Evolutionary conservation across 441 rosid genomes (phyloP), one percentile per base, ranked within the genome.

Genomic region (Populus hybrid): DNA sequence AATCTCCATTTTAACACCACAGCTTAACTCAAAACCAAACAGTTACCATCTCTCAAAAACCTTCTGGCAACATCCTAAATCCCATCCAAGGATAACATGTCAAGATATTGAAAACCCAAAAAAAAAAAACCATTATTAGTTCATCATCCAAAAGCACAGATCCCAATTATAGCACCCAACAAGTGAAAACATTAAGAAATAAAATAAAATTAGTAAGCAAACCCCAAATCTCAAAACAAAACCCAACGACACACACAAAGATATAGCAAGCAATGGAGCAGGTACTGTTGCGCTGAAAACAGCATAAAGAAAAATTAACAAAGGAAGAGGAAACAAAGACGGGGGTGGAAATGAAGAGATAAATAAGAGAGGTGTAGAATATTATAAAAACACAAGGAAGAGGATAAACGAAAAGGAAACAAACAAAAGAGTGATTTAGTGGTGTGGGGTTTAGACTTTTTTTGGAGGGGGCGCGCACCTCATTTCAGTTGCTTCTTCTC

Each of bases 1-100:
- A 79, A 82, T 76, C 16, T 89, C 82, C 79, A 84, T 90, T 83
- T 89, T 68, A 71, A 71, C 74, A 71, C 70, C 77, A 68, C 74
- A 78, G 80, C 77, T 88, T 91, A 92, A 87, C 85, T 73, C 94
- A 68, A 79, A 45, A 59, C 78, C 73, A 61, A 82, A 89, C 85
- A 83, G 50, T 80, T 73, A 79, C 18, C 73, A 65, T 69, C 78
- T 64, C 40, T 28, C 72, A 68, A 31, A 74, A 84, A 72, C 74
- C 84, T 82, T 73, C 2, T 77, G 76, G 65, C 73, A 76, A 74
- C 38, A 29, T 29, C 31, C 31, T 29, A 29, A 79, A 71, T 71
- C 69, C 81, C 77, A 82, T 73, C 67, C 61, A 72, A 75, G 50
- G 21, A 61, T 21, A 61, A 21, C 21, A 20, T 31, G 21, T 3